A percentile compares a stretch with the other conserved stretches of the same genome.
These are phyloP conservation scores for Penicillium ochrochloron DNA, from an alignment of 495 filamentous ascomycete genomes.

Conservation along the genomic window DNA sequence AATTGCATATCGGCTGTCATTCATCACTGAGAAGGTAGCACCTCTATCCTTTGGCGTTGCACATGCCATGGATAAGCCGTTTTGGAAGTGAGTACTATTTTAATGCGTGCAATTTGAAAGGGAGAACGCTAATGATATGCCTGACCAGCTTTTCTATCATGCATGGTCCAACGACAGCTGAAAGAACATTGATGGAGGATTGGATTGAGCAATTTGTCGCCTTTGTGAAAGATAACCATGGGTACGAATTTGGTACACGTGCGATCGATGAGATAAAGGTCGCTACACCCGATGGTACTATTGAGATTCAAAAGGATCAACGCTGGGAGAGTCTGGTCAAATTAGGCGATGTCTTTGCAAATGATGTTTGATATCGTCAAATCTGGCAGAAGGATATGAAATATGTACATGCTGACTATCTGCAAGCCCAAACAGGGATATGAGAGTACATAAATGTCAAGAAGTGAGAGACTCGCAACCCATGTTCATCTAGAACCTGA, in stretches of 20 bases:
- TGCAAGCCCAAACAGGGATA: too few relatives aligned
- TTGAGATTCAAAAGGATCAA: constrained; percentile 31
- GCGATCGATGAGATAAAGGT: constrained; percentile 33
- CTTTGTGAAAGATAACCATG: constrained; percentile 29
- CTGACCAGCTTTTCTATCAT: constrained; percentile 32
- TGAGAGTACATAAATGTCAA: too few relatives aligned
- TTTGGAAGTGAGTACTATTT: constrained; percentile 41
- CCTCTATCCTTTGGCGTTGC: constrained; percentile 30
- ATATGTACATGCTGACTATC: too few relatives aligned
- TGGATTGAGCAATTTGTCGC: constrained; percentile 35
- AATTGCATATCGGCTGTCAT: constrained; percentile 34
- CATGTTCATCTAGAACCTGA: too few relatives aligned
- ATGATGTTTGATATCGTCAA: constrained; percentile 1
- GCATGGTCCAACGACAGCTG: constrained; percentile 28
- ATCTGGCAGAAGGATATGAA: too few relatives aligned
- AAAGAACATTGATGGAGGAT: constrained; percentile 28
- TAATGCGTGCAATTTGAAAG: too few relatives aligned
- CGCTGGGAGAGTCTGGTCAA: constrained; percentile 25
- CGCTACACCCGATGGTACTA: constrained; percentile 24
- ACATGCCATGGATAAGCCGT: constrained; percentile 35
- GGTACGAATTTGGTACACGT: constrained; percentile 25
- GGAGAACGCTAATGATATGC: constrained; percentile 9
- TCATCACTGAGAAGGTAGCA: constrained; percentile 33
- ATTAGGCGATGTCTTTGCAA: constrained; percentile 19
- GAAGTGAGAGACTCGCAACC: too few relatives aligned